phyloP scores from a whole-genome alignment of 2,329 filamentous ascomycete genomes.

The Gliomastix tumulicola region DNA sequence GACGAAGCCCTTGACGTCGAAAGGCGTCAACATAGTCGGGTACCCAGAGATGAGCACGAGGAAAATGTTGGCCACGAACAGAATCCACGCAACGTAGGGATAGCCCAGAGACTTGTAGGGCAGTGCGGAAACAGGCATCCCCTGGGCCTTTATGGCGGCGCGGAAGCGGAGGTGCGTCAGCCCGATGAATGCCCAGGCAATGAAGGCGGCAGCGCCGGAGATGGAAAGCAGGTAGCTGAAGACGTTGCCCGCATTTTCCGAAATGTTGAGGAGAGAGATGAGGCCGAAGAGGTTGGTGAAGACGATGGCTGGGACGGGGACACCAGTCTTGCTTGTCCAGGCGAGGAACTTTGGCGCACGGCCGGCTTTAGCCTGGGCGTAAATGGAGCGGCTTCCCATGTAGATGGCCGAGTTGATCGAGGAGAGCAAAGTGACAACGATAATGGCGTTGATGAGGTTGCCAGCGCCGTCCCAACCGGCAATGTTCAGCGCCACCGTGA shows the following conservation, averaged over 20 bases:
- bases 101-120: conserved; percentile 3
- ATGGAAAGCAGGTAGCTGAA: conserved; percentile 5
- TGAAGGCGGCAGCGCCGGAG: neutral
- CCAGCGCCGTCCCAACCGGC: conserved; percentile 6
- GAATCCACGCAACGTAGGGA: conserved; percentile 5
- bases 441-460: conserved; percentile 43
- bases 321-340: conserved; percentile 40
- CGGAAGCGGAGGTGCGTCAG: conserved; percentile 1
- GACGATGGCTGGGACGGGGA: conserved; percentile 8
- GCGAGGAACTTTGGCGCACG: conserved; percentile 46
- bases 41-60: conserved; percentile 7
- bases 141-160: conserved; percentile 35
- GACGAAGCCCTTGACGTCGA: conserved; percentile 7
- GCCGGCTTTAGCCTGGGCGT: conserved; percentile 44
- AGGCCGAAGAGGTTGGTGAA: conserved; percentile 9
- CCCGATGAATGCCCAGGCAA: conserved; percentile 1
- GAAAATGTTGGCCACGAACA: conserved; percentile 5
- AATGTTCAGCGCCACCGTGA: conserved; percentile 38
- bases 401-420: conserved; percentile 48
- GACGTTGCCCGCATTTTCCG: conserved; percentile 4
- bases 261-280: conserved; percentile 8
- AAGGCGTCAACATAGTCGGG: conserved; percentile 4
- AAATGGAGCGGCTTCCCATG: conserved; percentile 44
- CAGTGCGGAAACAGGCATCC: conserved; percentile 18
- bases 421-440: conserved; percentile 42